Evolutionary conservation across 192 early-diverging fungal species (phyloP), one percentile per base, ranked within the genome.

Genomic region (Coemansia umbellata): DNA sequence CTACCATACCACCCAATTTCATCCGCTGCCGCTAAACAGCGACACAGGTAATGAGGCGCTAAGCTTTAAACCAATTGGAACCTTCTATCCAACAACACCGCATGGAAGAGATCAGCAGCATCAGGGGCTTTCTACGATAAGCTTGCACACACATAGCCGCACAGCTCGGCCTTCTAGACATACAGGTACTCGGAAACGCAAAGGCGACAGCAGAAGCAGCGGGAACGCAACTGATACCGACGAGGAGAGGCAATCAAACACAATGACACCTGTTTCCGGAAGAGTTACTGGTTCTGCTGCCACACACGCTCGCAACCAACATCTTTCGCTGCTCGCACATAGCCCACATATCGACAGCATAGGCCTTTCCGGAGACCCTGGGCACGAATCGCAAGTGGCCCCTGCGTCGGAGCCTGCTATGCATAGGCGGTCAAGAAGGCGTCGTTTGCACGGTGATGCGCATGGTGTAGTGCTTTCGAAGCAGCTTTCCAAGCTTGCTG

Each of bases 351-450:
- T n/a, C n/a, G n/a, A n/a, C n/a, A 37, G 35, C 17, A 15, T 28
- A 28, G 24, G 22, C 35, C 15, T 17, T 30, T 23, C 48, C 19
- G 24, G 15, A 8, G 22, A 24, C 39, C 18, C 37, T 24, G 19
- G 39, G 27, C 19, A 5, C 13, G 22, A n/a, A 8, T 22, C 52
- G 30, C 15, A 41, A 1, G 24, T 40, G 35, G 28, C 35, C 7
- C 70, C 70, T 5, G 63, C 60, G 11, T 59, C 63, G 10, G 71
- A 74, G 49, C 71, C 71, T 3, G 26, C 71, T n/a, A 10, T 56
- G 33, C 45, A 49, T 14, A 14, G 65, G 22, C 51, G 65, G 37
- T 33, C 47, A 31, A 60, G 57, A 8, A 44, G 42, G n/a, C 60
- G 37, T 30, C 53, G 49, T 7, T 6, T 64, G 31, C 48, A 43